Evolutionary conservation across 495 filamentous ascomycete genomes (phyloP), one percentile per base, ranked within the genome.

Genomic region (Penicillium paxilli): DNA sequence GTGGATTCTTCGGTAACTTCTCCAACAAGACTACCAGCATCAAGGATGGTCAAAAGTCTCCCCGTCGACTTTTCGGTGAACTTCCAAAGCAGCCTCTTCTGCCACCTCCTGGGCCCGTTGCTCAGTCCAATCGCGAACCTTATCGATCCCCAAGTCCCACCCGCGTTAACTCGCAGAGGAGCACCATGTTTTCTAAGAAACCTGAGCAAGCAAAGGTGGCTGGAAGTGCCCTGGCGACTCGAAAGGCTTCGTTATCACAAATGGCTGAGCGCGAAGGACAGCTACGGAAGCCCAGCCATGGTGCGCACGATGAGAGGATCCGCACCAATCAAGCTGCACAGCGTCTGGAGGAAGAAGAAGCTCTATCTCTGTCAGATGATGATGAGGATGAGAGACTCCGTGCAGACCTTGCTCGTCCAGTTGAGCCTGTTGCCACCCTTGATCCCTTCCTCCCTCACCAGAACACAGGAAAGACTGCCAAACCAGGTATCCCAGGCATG

Each of bases 81-180:
- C 73, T 89, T 23, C 56, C 68, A 16, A 79, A 74, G 44, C 76
- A 79, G 41, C 75, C 85, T 12, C 55, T 79, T 41, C 70, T 86
- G 57, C 81, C 86, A 6, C 80, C 83, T 37, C 83, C 86, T 23
- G 80, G 75, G n/a, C 61, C 75, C 3, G 24, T 55, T 2, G 41
- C 55, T 10, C 61, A 51, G 47, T 58, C 42, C 22, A 59, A 24
- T 42, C 80, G 69, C 35, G 77, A 83, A 49, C 85, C 83, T 49
- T 87, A 88, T 35, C 83, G 89, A 25, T 94, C 90, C 9, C 91
- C 91, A 11, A 94, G 90, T 58, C 90, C 91, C 0, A 73, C 90
- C 2, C 86, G 90, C 16, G 68, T 73, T 19, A 66, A 69, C 5
- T 62, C 78, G 6, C 77, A 73, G 17, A 68, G 73, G 47, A 78